phyloP scores from a whole-genome alignment of 2,329 filamentous ascomycete genomes.

The Hymenoscyphus albidus region DNA sequence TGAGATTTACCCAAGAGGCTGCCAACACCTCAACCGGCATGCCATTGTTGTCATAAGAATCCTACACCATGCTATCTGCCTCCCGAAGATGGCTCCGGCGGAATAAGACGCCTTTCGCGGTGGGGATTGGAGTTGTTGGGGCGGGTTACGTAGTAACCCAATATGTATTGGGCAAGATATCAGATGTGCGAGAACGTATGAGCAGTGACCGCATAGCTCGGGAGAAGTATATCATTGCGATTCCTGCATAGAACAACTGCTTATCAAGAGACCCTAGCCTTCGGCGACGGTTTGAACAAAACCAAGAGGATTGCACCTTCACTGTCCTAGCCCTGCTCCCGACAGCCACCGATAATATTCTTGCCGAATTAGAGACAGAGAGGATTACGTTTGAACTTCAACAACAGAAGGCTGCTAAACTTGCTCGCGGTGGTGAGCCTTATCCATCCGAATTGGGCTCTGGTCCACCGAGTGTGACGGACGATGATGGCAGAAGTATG shows the following conservation, averaged over 20 bases:
- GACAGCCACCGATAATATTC: conserved; percentile 83
- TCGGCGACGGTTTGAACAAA: conserved; percentile 94
- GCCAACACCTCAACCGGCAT: conserved; percentile 16
- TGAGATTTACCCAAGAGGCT: not conserved
- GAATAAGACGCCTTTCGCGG: conserved; percentile 84
- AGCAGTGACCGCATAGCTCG: conserved; percentile 92
- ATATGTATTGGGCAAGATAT: conserved; percentile 88
- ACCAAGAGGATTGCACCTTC: conserved; percentile 97
- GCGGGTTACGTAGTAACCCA: conserved; percentile 89
- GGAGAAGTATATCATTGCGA: conserved; percentile 69
- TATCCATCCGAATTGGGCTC: conserved; percentile 42
- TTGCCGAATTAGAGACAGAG: conserved; percentile 86
- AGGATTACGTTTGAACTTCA: conserved; percentile 90
- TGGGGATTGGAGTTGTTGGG: conserved; percentile 83
- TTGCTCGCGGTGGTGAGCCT: conserved; percentile 54
- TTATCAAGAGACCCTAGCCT: conserved; percentile 53
- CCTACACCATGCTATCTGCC: conserved; percentile 55
- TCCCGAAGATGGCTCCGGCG: conserved; percentile 88
- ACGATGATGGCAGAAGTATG: conserved; percentile 79
- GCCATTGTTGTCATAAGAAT: conserved; percentile 13
- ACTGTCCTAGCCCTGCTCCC: conserved; percentile 94
- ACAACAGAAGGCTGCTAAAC: conserved; percentile 77
- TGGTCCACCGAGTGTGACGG: conserved; percentile 60
- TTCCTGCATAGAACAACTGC: not conserved
- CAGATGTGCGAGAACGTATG: conserved; percentile 93